Evolutionary conservation across 306 rosid genomes (phyloP), one percentile per base, ranked within the genome.

Genomic region (Rosa lucieae): DNA sequence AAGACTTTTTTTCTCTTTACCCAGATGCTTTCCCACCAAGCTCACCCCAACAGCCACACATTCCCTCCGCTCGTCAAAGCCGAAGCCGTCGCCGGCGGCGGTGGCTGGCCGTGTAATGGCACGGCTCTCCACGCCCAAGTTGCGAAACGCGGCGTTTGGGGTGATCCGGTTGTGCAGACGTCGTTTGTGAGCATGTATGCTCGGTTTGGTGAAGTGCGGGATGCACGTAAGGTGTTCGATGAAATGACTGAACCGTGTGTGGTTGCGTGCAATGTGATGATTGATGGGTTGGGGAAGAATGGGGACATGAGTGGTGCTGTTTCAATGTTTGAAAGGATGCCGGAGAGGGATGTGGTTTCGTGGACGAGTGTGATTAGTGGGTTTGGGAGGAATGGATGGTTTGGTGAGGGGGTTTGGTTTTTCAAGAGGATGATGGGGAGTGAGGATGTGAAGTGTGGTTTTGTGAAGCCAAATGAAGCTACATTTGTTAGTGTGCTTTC

Each of bases 301-400:
- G 97, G 89, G 52, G 71, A 88, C 11, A 78, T 87, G 93, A 89
- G 85, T 37, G 85, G 89, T 73, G 92, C 93, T 53, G 26, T 88
- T 74, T 82, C 63, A 1, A 82, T 92, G 26, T 89, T 94, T 39
- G 68, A 75, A 59, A 11, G 72, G 76, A 85, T 92, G 97, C 53
- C 77, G 0, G 29, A 80, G 42, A 59, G 80, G 63, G 97, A 92
- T 78, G 97, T 92, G 78, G 86, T 87, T 78, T 86, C 98, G 0
- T 94, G 95, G 97, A 89, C 93, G 20, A 87, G 86, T 70, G 56
- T 94, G 62, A 84, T 88, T 21, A 84, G 89, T 76, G 97, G 98
- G 43, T 89, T 89, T 55, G 74, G 82, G 42, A 72, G 59, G 62
- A 92, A 85, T 80, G 86, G 86, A 70, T 70, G 79, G 10, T 89